These are phyloP conservation scores for Citrullus mucosospermus DNA, from an alignment of 306 rosid genomes.

Conservation along the genomic window DNA sequence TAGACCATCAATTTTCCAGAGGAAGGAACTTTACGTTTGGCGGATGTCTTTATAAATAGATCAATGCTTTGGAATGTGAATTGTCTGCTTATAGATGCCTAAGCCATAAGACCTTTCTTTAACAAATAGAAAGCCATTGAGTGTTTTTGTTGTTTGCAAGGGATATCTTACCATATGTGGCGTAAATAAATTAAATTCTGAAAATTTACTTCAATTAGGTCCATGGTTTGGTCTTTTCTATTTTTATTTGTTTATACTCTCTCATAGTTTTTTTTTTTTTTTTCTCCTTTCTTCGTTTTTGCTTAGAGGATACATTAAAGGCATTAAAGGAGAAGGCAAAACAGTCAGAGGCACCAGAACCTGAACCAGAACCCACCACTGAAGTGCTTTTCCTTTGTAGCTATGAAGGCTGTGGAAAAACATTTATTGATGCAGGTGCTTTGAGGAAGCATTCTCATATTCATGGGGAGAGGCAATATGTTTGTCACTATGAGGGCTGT, in stretches of 20 bases:
- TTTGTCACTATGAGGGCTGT: conserved; percentile 82
- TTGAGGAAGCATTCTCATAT: conserved; percentile 96
- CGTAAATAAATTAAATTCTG: neutral
- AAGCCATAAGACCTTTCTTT: neutral
- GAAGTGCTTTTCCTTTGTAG: conserved; percentile 98
- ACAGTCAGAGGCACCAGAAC: conserved; percentile 59
- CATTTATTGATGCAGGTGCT: conserved; percentile 95
- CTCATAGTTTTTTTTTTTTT: conserved; percentile 11
- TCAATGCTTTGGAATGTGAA: neutral
- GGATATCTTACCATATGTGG: neutral
- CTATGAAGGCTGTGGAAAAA: conserved; percentile 89
- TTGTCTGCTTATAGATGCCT: neutral
- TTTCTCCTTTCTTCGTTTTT: conserved; percentile 3
- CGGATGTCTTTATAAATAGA: neutral
- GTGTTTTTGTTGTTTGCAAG: neutral
- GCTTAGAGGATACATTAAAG: conserved; percentile 57
- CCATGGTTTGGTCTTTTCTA: neutral
- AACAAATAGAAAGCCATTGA: neutral
- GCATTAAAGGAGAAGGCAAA: conserved; percentile 56
- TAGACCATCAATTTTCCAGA: neutral
- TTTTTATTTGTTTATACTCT: conserved; percentile 5
- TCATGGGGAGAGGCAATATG: conserved; percentile 90
- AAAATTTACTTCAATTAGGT: neutral
- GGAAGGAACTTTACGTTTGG: neutral
- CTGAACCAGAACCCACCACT: conserved; percentile 94